A percentile compares a stretch with the other conserved stretches of the same genome.
These are phyloP conservation scores for Flaveria robusta DNA, from an alignment of 129 eudicot species.

Conservation along the genomic window DNA sequence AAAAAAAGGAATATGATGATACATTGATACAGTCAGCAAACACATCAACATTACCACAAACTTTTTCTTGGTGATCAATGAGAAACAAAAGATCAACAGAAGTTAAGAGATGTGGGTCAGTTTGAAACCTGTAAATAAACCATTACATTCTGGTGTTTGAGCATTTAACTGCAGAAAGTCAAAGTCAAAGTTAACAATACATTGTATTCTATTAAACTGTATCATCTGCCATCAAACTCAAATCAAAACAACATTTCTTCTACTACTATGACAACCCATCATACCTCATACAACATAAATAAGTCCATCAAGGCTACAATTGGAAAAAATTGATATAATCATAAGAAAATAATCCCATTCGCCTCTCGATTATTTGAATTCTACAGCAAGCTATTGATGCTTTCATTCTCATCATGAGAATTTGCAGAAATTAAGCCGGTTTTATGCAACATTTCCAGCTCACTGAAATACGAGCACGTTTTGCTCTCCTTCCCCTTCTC, in stretches of 20 bases:
- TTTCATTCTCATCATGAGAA: conserved; percentile 35
- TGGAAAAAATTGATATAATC: conserved; percentile 27
- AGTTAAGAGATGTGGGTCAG: background rate
- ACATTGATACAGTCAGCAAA: no score
- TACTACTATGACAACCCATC: conserved; percentile 13
- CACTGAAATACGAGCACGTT: conserved; percentile 53
- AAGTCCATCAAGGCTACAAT: conserved; percentile 1
- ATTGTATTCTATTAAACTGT: conserved; percentile 2
- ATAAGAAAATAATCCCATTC: background rate
- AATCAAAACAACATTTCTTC: conserved; percentile 24
- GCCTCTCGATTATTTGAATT: background rate
- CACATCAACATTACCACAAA: no score
- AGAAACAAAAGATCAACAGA: conserved; percentile 1
- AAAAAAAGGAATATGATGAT: no score
- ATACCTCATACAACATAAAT: conserved; percentile 12
- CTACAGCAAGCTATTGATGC: conserved; percentile 17
- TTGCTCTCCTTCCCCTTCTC: conserved; percentile 43
- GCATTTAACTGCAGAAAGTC: conserved; percentile 22
- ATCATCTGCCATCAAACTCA: conserved; percentile 10
- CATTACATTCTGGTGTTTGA: conserved; percentile 21
- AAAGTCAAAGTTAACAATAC: conserved; percentile 14
- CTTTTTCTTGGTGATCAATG: background rate
- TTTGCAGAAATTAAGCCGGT: conserved; percentile 39
- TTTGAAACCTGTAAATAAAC: conserved; percentile 19
- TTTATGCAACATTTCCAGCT: conserved; percentile 48